Evolutionary conservation across 768 basidiomycete genomes (phyloP).

Genomic region (Boletus rubescentipes): DNA sequence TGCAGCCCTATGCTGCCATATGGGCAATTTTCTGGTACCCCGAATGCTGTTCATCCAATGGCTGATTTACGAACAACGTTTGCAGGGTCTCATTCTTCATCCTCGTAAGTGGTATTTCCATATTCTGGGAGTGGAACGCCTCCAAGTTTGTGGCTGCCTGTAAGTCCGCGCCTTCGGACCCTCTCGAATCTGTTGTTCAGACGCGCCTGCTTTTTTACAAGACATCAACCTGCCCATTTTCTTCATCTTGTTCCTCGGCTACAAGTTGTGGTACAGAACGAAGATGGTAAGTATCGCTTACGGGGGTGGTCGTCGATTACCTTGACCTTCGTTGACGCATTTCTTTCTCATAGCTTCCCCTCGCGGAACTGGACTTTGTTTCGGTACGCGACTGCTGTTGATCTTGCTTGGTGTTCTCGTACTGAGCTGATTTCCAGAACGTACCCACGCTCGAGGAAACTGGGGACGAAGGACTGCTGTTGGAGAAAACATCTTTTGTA

Average conservation of each 20-base stretch:
- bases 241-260: constrained; percentile 43
- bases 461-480: constrained; percentile 35
- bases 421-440: constrained; percentile 38
- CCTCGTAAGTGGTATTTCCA: constrained; percentile 52
- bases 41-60: constrained; percentile 20
- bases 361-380: constrained; percentile 65
- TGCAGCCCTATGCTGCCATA: constrained; percentile 68
- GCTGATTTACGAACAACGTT: background rate
- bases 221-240: constrained; percentile 44
- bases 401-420: background rate
- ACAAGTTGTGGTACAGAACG: constrained; percentile 35
- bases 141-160: constrained; percentile 46
- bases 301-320: background rate
- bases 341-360: constrained; percentile 8
- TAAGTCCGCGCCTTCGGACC: constrained; percentile 22
- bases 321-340: background rate
- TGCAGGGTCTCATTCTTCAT: constrained; percentile 47
- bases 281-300: constrained; percentile 16
- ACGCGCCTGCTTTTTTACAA: constrained; percentile 14
- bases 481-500: constrained; percentile 5
- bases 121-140: constrained; percentile 64
- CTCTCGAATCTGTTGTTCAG: background rate
- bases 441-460: constrained; percentile 73
- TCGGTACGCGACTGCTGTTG: constrained; percentile 42
- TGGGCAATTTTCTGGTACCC: constrained; percentile 71